Base-by-base conservation (phyloP, 192 early-diverging fungal species). In the Martensiomyces pterosporus region DNA sequence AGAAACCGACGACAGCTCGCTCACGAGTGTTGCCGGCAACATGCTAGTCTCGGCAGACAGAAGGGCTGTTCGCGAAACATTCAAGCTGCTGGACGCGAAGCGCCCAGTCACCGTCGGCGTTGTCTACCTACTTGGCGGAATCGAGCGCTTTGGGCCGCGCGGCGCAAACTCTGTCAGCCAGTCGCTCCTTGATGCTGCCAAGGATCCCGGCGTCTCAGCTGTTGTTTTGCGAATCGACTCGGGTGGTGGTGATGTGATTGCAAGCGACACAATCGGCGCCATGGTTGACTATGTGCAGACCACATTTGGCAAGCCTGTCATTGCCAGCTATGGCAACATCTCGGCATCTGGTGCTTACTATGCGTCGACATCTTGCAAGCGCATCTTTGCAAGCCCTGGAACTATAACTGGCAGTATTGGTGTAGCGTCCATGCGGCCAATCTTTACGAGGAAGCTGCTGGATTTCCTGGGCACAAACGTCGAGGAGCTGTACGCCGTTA, bases 351-450 rank as follows among this genome's bases (percentile, higher is more conserved):
- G 78, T 26, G 83, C 78, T 9, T 84, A 85, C 65, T 81, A 80
- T 60, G 53, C 75, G 12, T 74, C 81, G 2, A 55, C 78, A 2
- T 60, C 69, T 15, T 82, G 79, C 40, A 58, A 67, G 32, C 67
- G 71, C 22, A 88, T 88, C 27, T 55, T 86, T 38, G 80, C 80
- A 18, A 65, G 55, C 34, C 84, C 85, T 1, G 76, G 71, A 3
- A 87, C 85, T 2, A 64, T 88, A 5, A 88, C 86, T 4, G 86
- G 86, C 29, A 82, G 81, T 26, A 88, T 88, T 41, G 86, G 86
- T 21, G 85, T 88, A 1, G 85, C 84, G 0, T 39, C 78, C 0
- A 39, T 78, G 39, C 46, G 75, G 19, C 85, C 85, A 1, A 59
- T 67, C 18, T 49, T 87, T 36, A 78, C 82, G 2, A 43, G 46